Evolutionary conservation across 1,139 yeast genomes (phyloP).

Genomic region (Diutina neorugosa): DNA sequence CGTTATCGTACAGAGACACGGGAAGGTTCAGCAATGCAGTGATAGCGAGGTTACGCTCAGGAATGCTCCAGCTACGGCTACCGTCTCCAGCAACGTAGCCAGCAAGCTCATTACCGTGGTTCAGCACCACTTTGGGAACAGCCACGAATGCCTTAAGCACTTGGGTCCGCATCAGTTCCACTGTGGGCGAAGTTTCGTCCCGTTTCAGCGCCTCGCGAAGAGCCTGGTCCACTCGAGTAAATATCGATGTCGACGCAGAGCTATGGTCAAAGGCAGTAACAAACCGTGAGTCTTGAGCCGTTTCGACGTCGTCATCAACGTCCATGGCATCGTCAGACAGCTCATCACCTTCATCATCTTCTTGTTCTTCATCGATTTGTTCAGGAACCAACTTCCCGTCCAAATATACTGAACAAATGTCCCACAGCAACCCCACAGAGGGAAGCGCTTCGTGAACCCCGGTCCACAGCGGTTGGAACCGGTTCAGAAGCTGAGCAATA

Average conservation of each 20-base stretch:
- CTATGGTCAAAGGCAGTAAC: neutral
- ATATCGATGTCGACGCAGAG: neutral
- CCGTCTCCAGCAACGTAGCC: neutral
- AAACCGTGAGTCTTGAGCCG: neutral
- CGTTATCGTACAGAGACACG: neutral
- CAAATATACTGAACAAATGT: neutral
- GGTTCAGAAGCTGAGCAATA: conserved; percentile 38
- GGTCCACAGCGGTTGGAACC: conserved; percentile 80
- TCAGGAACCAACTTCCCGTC: neutral
- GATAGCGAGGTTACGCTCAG: neutral
- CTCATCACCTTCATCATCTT: neutral
- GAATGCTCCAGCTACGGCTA: neutral
- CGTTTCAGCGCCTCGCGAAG: neutral
- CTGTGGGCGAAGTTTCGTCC: neutral
- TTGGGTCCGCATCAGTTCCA: conserved; percentile 2
- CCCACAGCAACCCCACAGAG: conserved; percentile 25
- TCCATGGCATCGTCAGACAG: neutral
- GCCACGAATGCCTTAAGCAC: neutral
- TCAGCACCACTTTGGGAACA: neutral
- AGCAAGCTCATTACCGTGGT: neutral
- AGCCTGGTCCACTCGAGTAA: neutral
- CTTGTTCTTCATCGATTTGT: neutral
- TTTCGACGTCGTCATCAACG: neutral
- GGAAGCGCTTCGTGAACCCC: conserved; percentile 56
- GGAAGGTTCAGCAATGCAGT: neutral